Evolutionary conservation across 371 early-diverging fungal species (phyloP).

Genomic region (Paraphysoderma sedebokerense): DNA sequence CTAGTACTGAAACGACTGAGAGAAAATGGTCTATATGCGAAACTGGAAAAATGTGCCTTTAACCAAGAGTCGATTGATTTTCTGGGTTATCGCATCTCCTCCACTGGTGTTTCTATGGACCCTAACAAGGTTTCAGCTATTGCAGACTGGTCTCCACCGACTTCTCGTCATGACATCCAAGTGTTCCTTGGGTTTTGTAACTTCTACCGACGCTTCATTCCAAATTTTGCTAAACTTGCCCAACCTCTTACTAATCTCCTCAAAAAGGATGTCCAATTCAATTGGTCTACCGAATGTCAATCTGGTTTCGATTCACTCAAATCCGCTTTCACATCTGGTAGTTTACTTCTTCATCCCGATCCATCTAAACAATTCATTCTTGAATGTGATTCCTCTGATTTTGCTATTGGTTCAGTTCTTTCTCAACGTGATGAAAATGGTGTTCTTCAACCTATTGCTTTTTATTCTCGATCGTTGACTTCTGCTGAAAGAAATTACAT

Average conservation of each 20-base stretch:
- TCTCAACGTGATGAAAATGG: slow-evolving; percentile 11
- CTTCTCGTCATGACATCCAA: slow-evolving; percentile 13
- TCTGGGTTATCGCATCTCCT: slow-evolving; percentile 19
- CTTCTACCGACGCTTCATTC: slow-evolving; percentile 29
- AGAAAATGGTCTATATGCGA: slow-evolving; percentile 15
- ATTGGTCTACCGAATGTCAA: slow-evolving; percentile 12
- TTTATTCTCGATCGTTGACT: slow-evolving; percentile 8
- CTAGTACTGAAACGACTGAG: slow-evolving; percentile 15
- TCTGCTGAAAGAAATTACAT: slow-evolving; percentile 10
- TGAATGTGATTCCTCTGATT: slow-evolving; percentile 28
- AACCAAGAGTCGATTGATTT: slow-evolving; percentile 11
- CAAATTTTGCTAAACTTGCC: slow-evolving; percentile 16
- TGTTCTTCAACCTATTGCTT: slow-evolving; percentile 5
- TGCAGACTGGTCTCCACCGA: slow-evolving; percentile 15
- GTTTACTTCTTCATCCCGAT: slow-evolving; percentile 13
- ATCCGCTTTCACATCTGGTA: slow-evolving; percentile 10
- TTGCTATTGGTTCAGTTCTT: slow-evolving; percentile 22
- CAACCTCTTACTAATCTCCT: slow-evolving; percentile 16
- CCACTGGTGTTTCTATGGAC: slow-evolving; percentile 12
- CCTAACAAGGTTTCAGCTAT: slow-evolving; percentile 17
- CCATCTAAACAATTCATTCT: slow-evolving; percentile 10
- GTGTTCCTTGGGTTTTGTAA: slow-evolving; percentile 29
- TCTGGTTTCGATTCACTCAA: slow-evolving; percentile 20
- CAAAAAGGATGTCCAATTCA: slow-evolving; percentile 12
- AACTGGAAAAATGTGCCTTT: slow-evolving; percentile 34